Base-by-base conservation (phyloP, 257 asterid genomes). In the Solanum peruvianum region DNA sequence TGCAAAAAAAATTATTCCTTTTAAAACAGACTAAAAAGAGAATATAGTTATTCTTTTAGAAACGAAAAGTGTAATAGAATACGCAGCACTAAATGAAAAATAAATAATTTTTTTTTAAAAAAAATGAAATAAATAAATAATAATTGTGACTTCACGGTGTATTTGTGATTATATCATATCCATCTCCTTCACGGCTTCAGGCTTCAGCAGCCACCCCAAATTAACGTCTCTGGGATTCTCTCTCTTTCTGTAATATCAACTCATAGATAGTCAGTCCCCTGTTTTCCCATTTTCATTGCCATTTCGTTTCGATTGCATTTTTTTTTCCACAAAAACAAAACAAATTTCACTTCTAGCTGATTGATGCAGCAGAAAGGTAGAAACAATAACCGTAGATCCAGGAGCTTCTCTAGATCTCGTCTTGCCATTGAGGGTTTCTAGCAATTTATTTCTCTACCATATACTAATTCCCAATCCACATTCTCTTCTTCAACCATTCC, bases 331-430 rank as follows among this genome's bases (percentile, higher is more conserved):
- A 71, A 18, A 33, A 33, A 15, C 6, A 1, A 12, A n/a, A 11
- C 21, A 5, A 5, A 31, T 70, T 33, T 18, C 21, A 27, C 20
- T 29, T 80, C 9, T 80, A 27, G 89, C 88, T 78, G 60, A 18
- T 88, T 82, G 88, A 97, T 97, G 99, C 94, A 93, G 56, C 99
- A 95, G 88, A 97, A 92, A 89, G 98, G 99, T 27, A 90, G 90
- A 86, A 85, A 87, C 27, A 7, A 52, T 52, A 91, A 94, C 91
- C 93, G 97, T 88, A 94, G 98, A 93, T 97, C 98, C 90, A 93
- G 98, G 92, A 91, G 94, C 23, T 95, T 95, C 89, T 94, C 99
- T 35, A 94, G 99, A 92, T 94, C 98, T 87, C 98, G 98, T 89
- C 90, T 94, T 88, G 98, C 98, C 86, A 82, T 97, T 77, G 98